A percentile compares a stretch with the other conserved stretches of the same genome.
These are phyloP conservation scores for Quercus engelmannii DNA, from an alignment of 306 rosid genomes.

Conservation along the genomic window DNA sequence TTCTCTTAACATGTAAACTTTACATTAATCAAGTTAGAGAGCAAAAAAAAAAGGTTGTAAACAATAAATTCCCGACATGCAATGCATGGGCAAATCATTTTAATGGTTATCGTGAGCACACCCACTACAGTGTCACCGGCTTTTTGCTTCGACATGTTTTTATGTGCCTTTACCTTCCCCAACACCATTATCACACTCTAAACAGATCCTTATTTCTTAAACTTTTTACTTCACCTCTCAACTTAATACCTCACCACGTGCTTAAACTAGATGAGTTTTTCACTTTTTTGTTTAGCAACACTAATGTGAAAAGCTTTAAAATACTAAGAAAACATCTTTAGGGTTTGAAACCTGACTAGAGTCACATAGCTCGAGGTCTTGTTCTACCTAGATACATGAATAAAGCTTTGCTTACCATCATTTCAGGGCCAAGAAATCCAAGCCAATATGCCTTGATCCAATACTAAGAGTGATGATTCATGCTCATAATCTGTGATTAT, in stretches of 20 bases:
- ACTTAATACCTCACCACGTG: background rate
- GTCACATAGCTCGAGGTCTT: background rate
- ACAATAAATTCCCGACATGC: slow-evolving; percentile 39
- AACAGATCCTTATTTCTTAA: background rate
- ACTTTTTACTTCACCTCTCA: background rate
- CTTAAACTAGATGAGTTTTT: too few species aligned
- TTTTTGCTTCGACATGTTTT: slow-evolving; percentile 39
- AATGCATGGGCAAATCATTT: slow-evolving; percentile 25
- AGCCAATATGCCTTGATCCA: background rate
- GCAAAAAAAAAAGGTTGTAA: background rate
- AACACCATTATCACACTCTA: slow-evolving; percentile 30
- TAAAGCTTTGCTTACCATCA: background rate
- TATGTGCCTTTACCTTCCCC: slow-evolving; percentile 36
- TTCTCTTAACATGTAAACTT: too few species aligned
- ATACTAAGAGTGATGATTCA: background rate
- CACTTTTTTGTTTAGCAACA: background rate
- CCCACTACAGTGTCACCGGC: slow-evolving; percentile 37
- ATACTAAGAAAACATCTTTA: background rate
- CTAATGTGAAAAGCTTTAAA: background rate
- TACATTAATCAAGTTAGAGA: too few species aligned
- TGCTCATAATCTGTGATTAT: too few species aligned
- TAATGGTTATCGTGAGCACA: slow-evolving; percentile 27
- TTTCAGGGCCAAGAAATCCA: background rate
- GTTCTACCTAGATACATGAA: background rate
- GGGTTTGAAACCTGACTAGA: background rate